Percentiles rank a stretch among this genome's conserved stretches.
Evolutionary conservation across 176 grass and related monocot species (phyloP).

Genomic region (barley (Hordeum vulgare)): DNA sequence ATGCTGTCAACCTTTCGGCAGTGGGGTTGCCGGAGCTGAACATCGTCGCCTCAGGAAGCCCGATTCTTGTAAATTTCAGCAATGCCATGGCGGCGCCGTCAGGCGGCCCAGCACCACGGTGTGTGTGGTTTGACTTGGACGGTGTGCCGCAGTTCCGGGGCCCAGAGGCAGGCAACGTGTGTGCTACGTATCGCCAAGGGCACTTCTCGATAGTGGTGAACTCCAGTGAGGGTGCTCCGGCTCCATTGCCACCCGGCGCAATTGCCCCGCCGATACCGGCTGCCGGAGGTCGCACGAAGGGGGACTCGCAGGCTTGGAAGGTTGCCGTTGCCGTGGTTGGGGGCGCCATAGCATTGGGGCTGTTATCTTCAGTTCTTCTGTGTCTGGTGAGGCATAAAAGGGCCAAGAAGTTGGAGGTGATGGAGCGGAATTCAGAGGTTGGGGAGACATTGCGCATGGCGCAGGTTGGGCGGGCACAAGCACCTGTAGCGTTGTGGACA

Average conservation of each 20-base stretch:
- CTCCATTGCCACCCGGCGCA: slow-evolving; percentile 14
- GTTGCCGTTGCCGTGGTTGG: slow-evolving; percentile 45
- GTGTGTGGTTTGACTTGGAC: slow-evolving; percentile 56
- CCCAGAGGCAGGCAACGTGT: slow-evolving; percentile 29
- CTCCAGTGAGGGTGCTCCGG: slow-evolving; percentile 42
- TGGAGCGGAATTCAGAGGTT: slow-evolving; percentile 57
- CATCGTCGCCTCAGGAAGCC: slow-evolving; percentile 22
- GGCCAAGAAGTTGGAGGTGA: slow-evolving; percentile 41
- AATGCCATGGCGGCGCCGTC: slow-evolving; percentile 13
- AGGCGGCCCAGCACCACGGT: slow-evolving; percentile 27
- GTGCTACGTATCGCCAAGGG: slow-evolving; percentile 44
- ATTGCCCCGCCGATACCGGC: slow-evolving; percentile 14
- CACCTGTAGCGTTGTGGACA: slow-evolving; percentile 51
- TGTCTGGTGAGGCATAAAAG: slow-evolving; percentile 37
- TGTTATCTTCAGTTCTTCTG: slow-evolving; percentile 43
- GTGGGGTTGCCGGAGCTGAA: slow-evolving; percentile 45
- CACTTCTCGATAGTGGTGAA: slow-evolving; percentile 83
- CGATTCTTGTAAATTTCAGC: slow-evolving; percentile 51
- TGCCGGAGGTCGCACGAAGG: not conserved
- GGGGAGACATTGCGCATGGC: slow-evolving; percentile 63
- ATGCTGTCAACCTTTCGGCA: slow-evolving; percentile 56
- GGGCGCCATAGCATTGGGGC: slow-evolving; percentile 24
- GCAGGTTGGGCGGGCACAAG: slow-evolving; percentile 62
- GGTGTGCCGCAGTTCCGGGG: slow-evolving; percentile 53
- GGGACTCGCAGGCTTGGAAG: slow-evolving; percentile 61